Conservation (phyloP, 2,329 filamentous ascomycete species). For the Incumbomyces delicatus region DNA sequence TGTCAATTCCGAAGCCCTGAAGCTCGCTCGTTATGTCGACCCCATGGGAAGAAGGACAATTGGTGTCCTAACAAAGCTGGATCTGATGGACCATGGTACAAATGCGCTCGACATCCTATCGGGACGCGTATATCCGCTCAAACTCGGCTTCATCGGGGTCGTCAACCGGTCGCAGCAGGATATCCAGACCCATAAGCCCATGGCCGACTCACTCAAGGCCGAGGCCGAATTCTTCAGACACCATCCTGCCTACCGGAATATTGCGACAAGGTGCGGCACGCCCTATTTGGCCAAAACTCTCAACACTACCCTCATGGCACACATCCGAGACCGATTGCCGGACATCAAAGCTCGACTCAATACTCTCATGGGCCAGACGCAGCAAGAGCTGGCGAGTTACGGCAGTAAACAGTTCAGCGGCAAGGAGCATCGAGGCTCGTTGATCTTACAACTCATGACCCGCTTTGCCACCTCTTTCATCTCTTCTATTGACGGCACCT, state of each 20-base stretch:
- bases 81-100: slow-evolving; percentile 97
- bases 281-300: slow-evolving; percentile 89
- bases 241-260: slow-evolving; percentile 94
- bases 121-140: slow-evolving; percentile 89
- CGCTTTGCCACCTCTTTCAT: slow-evolving; percentile 97
- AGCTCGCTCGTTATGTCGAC: slow-evolving; percentile 93
- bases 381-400: slow-evolving; percentile 95
- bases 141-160: slow-evolving; percentile 94
- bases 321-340: slow-evolving; percentile 88
- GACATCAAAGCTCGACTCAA: slow-evolving; percentile 98
- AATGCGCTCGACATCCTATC: slow-evolving; percentile 97
- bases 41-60: slow-evolving; percentile 89
- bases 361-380: slow-evolving; percentile 98
- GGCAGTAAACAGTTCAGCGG: slow-evolving; percentile 96
- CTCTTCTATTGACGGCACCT: slow-evolving; percentile 96
- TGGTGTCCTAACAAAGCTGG: slow-evolving; percentile 91
- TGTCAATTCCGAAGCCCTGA: slow-evolving; percentile 94
- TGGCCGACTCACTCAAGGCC: slow-evolving; percentile 78
- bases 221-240: slow-evolving; percentile 95
- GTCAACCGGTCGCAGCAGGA: slow-evolving; percentile 98
- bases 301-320: slow-evolving; percentile 88
- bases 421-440: slow-evolving; percentile 87
- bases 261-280: slow-evolving; percentile 84
- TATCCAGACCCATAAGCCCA: slow-evolving; percentile 90
- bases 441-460: slow-evolving; percentile 96